These are phyloP conservation scores for Acanthamoeba royreba DNA, from an alignment of 208 protist genomes.

Conservation along the genomic window DNA sequence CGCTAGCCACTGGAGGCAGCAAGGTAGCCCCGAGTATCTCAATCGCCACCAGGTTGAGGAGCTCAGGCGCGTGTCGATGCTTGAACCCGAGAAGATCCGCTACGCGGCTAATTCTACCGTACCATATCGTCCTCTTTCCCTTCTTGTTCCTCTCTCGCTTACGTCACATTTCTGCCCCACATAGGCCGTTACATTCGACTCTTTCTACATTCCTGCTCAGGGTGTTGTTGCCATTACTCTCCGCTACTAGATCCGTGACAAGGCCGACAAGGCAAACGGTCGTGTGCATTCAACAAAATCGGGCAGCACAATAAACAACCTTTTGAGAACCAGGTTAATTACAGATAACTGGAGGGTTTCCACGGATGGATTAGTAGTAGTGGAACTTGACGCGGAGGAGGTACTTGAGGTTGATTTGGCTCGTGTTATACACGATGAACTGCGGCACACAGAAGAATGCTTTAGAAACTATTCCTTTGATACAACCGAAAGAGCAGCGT, in stretches of 20 bases:
- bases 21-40: conserved; percentile 48
- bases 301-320: too few species aligned
- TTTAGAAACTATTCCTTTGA: conserved; percentile 56
- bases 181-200: not conserved
- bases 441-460: not conserved
- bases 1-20: not conserved
- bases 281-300: too few species aligned
- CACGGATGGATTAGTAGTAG: not conserved
- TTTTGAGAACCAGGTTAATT: too few species aligned
- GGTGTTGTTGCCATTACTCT: not conserved
- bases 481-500: not conserved
- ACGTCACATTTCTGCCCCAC: not conserved
- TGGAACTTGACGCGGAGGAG: not conserved
- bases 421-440: not conserved
- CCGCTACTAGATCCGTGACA: too few species aligned
- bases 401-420: not conserved
- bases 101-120: not conserved
- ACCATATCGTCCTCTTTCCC: not conserved
- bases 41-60: not conserved
- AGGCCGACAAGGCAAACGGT: too few species aligned
- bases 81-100: not conserved
- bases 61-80: not conserved
- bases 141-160: too few species aligned
- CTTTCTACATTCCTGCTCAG: not conserved
- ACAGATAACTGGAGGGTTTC: too few species aligned